Base-by-base conservation (phyloP, 208 protist species). In the Kentomonas sorsogonicus region DNA sequence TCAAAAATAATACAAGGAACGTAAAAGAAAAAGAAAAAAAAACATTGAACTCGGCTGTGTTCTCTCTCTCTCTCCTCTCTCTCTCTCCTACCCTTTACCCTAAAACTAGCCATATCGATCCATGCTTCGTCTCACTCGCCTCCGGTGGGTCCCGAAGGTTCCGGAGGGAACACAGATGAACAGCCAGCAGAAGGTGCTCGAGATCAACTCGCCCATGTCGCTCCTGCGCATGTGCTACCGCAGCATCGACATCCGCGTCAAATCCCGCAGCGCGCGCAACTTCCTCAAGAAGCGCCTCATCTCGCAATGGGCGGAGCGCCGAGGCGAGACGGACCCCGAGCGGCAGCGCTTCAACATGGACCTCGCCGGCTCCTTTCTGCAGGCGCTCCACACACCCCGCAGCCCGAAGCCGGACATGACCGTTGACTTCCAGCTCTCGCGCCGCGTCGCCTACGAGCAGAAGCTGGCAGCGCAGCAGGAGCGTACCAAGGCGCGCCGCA, bases 291-390 rank as follows among this genome's bases (percentile, higher is more conserved):
- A 83, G 57, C 81, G 74, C 2, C 66, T 95, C 23, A 86, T 95
- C 11, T 66, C 82, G 47, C 72, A 90, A 52, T 95, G 88, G 85
- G 68, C 58, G 1, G 69, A 70, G 54, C 75, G 86, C 57, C 68
- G 66, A 16, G 75, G 74, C 39, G 88, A 95, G 60, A 79, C 70
- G 6, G 72, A 92, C 56, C 84, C 88, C 0, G 74, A 79, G 50
- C 91, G 91, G 69, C 84, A 92, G 63, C 84, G 88, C 27, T 86
- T 89, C 60, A 78, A 87, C 62, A 95, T 95, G 88, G 84, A 95
- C 48, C 74, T 86, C 13, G 88, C 84, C 6, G 88, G 84, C 16
- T 85, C 82, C 2, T 89, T 95, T 62, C 63, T 95, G 9, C 84
- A 92, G 57, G 79, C 88, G 6, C 78, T 95, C 26, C 88, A 95